phyloP scores from a whole-genome alignment of 2,329 filamentous ascomycete species.

The Colletotrichum echinochloae region DNA sequence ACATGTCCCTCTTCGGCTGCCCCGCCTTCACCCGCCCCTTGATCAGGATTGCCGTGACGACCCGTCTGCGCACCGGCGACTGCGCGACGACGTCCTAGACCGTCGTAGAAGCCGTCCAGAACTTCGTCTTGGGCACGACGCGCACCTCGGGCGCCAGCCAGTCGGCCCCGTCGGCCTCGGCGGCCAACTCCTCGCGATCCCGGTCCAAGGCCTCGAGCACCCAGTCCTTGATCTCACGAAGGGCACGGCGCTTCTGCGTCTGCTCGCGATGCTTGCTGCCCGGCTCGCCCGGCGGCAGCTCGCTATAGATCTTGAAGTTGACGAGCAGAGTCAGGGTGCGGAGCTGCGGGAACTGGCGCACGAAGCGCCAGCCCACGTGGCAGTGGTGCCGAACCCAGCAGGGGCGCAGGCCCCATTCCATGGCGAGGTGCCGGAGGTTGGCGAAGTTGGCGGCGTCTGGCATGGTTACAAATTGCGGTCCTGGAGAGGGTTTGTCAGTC shows the following conservation, averaged over 20 bases:
- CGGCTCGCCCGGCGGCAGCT: neutral
- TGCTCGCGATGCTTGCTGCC: constrained; percentile 21
- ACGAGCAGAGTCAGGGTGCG: constrained; percentile 29
- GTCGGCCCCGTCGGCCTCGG: neutral
- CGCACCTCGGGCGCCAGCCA: constrained; percentile 20
- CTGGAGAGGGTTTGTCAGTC: neutral
- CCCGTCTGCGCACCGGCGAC: neutral
- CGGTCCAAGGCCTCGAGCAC: neutral
- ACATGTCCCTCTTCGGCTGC: neutral
- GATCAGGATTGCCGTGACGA: neutral
- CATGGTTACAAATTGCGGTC: constrained; percentile 1
- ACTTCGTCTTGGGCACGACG: constrained; percentile 26
- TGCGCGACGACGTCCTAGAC: neutral
- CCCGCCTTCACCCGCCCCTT: neutral
- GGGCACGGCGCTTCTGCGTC: constrained; percentile 5
- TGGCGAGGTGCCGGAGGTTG: constrained; percentile 32
- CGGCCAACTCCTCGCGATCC: neutral
- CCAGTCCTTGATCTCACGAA: constrained; percentile 23
- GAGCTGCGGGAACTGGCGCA: constrained; percentile 27
- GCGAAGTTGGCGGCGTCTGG: constrained; percentile 6
- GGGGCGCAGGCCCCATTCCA: constrained; percentile 37
- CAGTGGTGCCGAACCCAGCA: constrained; percentile 25
- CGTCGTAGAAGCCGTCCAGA: constrained; percentile 17
- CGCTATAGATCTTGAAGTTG: constrained; percentile 4
- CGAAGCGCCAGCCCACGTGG: constrained; percentile 2